These are phyloP conservation scores for Rhododendron williamsianum DNA, from an alignment of 148 eudicot species.

Conservation along the genomic window DNA sequence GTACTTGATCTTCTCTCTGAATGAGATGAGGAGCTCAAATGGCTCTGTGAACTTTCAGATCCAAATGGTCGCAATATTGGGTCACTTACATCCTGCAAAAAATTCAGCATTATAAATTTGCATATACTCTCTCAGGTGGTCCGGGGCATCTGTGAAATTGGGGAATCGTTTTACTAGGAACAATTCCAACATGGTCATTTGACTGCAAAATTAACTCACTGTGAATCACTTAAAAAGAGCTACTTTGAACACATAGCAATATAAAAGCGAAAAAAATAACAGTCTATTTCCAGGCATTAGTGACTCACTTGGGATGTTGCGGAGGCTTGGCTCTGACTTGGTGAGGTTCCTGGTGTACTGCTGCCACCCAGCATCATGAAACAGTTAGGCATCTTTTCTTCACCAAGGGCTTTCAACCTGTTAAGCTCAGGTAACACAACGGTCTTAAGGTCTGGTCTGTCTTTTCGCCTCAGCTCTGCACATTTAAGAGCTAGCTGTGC, in stretches of 20 bases:
- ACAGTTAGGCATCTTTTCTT: conserved; percentile 19
- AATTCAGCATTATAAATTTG: not conserved
- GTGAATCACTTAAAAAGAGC: not conserved
- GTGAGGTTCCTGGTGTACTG: conserved; percentile 5
- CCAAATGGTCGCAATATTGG: conserved; percentile 6
- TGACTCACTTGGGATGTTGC: conserved; percentile 9
- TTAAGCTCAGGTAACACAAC: conserved; percentile 29
- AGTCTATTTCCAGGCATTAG: not conserved
- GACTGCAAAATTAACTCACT: not conserved
- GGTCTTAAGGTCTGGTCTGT: conserved; percentile 34
- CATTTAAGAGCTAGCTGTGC: conserved; percentile 32
- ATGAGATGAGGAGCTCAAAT: not conserved
- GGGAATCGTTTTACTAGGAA: not conserved
- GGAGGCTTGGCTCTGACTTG: conserved; percentile 12
- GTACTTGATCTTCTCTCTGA: conserved; percentile 1
- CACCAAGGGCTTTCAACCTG: conserved; percentile 23
- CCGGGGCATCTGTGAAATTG: not conserved
- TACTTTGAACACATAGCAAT: not conserved
- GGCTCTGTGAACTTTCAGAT: conserved; percentile 8
- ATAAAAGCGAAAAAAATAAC: not conserved
- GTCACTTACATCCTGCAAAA: conserved; percentile 15
- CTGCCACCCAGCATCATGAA: not conserved
- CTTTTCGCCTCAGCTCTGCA: conserved; percentile 33
- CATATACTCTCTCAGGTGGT: not conserved
- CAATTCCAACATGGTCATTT: not conserved